Evolutionary conservation across 176 grass and related monocot species (phyloP).

Genomic region (Aegilops longissima): DNA sequence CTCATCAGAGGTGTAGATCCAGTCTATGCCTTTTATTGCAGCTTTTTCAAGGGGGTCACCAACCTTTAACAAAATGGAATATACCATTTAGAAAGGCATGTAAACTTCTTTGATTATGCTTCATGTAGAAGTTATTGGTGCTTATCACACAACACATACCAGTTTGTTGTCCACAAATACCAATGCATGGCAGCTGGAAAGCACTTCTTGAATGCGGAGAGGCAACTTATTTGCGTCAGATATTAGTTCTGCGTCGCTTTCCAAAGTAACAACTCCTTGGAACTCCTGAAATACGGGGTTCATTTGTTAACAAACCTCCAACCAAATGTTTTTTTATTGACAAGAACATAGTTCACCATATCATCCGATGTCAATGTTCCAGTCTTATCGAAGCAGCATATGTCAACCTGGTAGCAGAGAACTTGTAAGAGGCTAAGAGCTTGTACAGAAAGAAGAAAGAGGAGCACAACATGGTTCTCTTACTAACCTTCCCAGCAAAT

Average conservation of each 20-base stretch:
- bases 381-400: constrained; percentile 99
- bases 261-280: constrained; percentile 93
- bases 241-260: constrained; percentile 62
- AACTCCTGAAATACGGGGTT: constrained; percentile 76
- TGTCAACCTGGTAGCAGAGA: constrained; percentile 82
- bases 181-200: constrained; percentile 91
- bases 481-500: constrained; percentile 96
- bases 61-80: constrained; percentile 61
- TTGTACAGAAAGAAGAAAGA: constrained; percentile 29
- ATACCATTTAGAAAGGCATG: constrained; percentile 21
- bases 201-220: constrained; percentile 63
- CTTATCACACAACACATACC: constrained; percentile 44
- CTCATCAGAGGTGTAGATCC: constrained; percentile 99
- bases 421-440: constrained; percentile 1
- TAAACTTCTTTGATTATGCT: constrained; percentile 13
- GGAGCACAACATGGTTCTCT: constrained; percentile 12
- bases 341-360: constrained; percentile 61
- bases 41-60: constrained; percentile 99
- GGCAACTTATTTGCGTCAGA: constrained; percentile 81
- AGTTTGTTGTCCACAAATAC: constrained; percentile 99
- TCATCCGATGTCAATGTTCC: constrained; percentile 98
- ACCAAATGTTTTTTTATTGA: neutral
- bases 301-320: neutral
- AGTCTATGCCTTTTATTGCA: constrained; percentile 97
- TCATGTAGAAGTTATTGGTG: constrained; percentile 15